Evolutionary conservation across 1,139 yeast species (phyloP).

Genomic region (Candida labiduridarum): DNA sequence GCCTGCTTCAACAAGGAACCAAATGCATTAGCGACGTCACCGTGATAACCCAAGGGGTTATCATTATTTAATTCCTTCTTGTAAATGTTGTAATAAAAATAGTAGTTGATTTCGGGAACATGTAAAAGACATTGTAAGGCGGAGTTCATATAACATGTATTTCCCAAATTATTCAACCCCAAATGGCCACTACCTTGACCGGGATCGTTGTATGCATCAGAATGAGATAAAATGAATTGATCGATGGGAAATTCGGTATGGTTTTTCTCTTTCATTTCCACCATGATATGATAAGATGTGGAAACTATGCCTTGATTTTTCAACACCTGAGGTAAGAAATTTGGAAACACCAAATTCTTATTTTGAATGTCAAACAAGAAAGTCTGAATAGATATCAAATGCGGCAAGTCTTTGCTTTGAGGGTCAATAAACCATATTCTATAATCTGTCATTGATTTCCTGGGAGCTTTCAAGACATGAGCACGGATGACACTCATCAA

Average conservation of each 20-base stretch:
- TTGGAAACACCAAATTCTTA: slow-evolving; percentile 34
- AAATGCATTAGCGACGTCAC: slow-evolving; percentile 78
- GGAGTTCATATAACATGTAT: slow-evolving; percentile 96
- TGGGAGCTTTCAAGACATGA: slow-evolving; percentile 21
- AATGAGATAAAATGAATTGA: slow-evolving; percentile 17
- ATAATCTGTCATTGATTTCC: slow-evolving; percentile 20
- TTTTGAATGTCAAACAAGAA: slow-evolving; percentile 35
- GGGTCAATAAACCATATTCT: slow-evolving; percentile 45
- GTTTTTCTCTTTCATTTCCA: slow-evolving; percentile 32
- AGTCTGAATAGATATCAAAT: slow-evolving; percentile 24
- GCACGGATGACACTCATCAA: slow-evolving; percentile 30
- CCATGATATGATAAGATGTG: slow-evolving; percentile 33
- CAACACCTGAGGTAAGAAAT: slow-evolving; percentile 26
- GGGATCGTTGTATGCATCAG: slow-evolving; percentile 3
- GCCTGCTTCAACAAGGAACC: slow-evolving; percentile 64
- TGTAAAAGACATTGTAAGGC: slow-evolving; percentile 91
- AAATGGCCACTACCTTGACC: slow-evolving; percentile 33
- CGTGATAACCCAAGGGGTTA: slow-evolving; percentile 81
- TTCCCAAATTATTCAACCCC: slow-evolving; percentile 85
- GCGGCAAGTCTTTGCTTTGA: slow-evolving; percentile 26
- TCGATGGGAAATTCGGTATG: slow-evolving; percentile 29
- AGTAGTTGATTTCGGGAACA: slow-evolving; percentile 79
- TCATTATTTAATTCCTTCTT: slow-evolving; percentile 66
- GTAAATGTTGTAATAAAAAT: slow-evolving; percentile 67
- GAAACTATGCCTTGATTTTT: slow-evolving; percentile 34